Base-by-base conservation (phyloP, 208 protist species). In the Porcisia hertigi region DNA sequence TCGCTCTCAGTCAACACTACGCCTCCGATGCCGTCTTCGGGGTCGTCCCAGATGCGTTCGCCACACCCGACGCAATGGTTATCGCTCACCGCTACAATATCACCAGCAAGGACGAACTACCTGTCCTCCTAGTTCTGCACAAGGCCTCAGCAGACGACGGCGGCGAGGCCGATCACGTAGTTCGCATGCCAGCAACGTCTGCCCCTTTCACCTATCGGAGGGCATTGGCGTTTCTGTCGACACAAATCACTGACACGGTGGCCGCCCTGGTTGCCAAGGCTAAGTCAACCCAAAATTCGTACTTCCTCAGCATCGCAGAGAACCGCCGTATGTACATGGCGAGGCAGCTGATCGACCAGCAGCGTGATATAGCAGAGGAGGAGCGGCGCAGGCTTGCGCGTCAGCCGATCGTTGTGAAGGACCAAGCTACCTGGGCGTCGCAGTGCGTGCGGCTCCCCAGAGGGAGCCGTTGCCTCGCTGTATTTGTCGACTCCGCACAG, bases 41-140 rank as follows among this genome's bases (percentile, higher is more conserved):
- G 2, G 88, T 88, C 7, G 83, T 89, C 65, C 69, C 83, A 58
- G 69, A 80, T 16, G 70, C 85, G 3, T 86, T 89, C 54, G 3
- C 34, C 6, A 41, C 25, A 30, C 53, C 52, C 12, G 54, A 45
- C 6, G 45, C 69, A 2, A 70, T 66, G 3, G 58, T 12, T n/a
- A 73, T 87, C 23, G 86, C 82, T 23, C 64, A 65, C 30, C 86
- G 82, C 18, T 89, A 89, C 67, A 76, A 76, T 54, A 65, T 89
- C 49, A 70, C 36, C n/a, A 66, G 49, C 16, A 58, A 34, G 16
- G 41, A 63, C 7, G 73, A 86, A 36, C 63, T 87, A 6, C 86
- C 86, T 7, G 86, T 63, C n/a, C 71, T 89, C 6, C 25, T 86
- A 0, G 82, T 87, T 5, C 70, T 89, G 18, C 73, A 76, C 76